A percentile compares a stretch with the other conserved stretches of the same genome.
Conservation (phyloP, 495 filamentous ascomycete species). For the Hypoxylon crocopeplum region DNA sequence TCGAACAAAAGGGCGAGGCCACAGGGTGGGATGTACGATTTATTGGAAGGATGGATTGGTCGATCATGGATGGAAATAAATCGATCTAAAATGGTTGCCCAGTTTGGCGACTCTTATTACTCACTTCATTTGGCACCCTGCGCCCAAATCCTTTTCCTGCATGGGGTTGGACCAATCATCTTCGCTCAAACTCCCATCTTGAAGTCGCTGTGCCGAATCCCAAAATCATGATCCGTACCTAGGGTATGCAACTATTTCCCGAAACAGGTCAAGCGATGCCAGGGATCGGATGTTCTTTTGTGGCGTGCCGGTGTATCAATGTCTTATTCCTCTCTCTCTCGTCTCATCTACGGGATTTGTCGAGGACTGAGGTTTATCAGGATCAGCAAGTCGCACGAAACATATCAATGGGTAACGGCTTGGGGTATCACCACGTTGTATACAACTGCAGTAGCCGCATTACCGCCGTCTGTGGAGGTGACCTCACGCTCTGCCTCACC, state of each 20-base stretch:
- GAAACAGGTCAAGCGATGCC: conserved; percentile 13
- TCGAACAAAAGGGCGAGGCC: conserved; percentile 17
- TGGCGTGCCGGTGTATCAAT: conserved; percentile 15
- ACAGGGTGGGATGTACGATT: conserved; percentile 18
- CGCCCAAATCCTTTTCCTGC: conserved; percentile 12
- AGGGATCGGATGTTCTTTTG: conserved; percentile 7
- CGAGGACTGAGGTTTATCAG: conserved; percentile 1
- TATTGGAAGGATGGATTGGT: conserved; percentile 9
- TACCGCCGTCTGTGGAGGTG: neutral
- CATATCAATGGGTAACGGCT: neutral
- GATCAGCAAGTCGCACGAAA: neutral
- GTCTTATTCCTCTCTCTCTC: neutral
- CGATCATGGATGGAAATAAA: conserved; percentile 26
- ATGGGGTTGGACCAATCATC: conserved; percentile 9
- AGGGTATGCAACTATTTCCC: conserved; percentile 11
- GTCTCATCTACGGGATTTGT: conserved; percentile 3
- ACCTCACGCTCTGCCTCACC: neutral
- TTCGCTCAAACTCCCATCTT: neutral
- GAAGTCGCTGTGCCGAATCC: neutral
- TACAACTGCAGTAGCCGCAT: neutral
- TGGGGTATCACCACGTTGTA: neutral
- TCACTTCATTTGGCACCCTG: conserved; percentile 1
- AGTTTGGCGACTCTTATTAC: conserved; percentile 13
- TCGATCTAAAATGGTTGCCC: conserved; percentile 24
- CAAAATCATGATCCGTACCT: conserved; percentile 11